Base-by-base conservation (phyloP, 2,329 filamentous ascomycete species). In the Fusarium nematophilum region DNA sequence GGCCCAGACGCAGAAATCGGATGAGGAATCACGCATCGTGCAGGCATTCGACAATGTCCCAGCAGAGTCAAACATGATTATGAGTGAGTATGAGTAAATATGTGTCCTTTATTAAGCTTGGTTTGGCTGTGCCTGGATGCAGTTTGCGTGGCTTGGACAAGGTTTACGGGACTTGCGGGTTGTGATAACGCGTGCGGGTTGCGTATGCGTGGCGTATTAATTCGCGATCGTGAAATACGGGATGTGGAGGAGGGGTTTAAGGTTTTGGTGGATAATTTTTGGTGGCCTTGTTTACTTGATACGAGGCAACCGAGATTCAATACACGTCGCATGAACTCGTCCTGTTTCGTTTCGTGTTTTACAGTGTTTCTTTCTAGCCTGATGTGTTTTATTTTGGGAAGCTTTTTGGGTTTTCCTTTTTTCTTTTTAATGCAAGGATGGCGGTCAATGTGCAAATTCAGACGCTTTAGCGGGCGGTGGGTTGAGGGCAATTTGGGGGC, bases 171-270 rank as follows among this genome's bases (percentile, higher is more conserved):
- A 33, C 6, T 10, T 37, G 23, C 43, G 43, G 43, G 30, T 29
- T n/a, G 14, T 6, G 18, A 47, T 48, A 62, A 62, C 51, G 59
- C 42, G 53, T 26, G 31, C 29, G 34, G 13, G 15, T 46, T 63
- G 59, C 59, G 59, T 62, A 62, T 63, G 59, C 48, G 31, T 36
- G 49, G 59, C 59, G 59, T 50, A 50, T 55, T 59, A n/a, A n/a
- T 23, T 18, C 25, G 31, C 23, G 18, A 5, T 11, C n/a, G 5
- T 8, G 21, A 13, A 58, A 57, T 57, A 58, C 55, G 55, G 53
- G 54, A 49, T 49, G 46, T 39, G 36, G 51, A 49, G 53, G 36
- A 49, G 47, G 57, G n/a, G n/a, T n/a, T n/a, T n/a, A n/a, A n/a
- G n/a, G n/a, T n/a, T n/a, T n/a, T n/a, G n/a, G n/a, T n/a, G n/a